phyloP scores from a whole-genome alignment of 306 rosid genomes.

The Arachis hypogaea region DNA sequence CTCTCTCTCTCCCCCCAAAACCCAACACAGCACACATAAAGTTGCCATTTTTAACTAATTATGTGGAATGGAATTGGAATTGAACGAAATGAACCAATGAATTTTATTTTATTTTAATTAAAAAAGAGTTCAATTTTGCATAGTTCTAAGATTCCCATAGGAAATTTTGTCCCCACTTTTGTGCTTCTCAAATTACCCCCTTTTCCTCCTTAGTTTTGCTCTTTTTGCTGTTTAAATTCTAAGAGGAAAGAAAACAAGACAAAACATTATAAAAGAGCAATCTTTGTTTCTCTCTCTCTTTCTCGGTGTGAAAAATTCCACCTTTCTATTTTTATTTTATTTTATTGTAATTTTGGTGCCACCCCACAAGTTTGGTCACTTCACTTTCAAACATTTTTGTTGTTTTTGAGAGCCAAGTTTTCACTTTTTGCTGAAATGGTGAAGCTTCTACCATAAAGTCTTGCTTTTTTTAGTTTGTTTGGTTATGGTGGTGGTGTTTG shows the following conservation, averaged over 20 bases:
- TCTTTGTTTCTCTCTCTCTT: constrained; percentile 31
- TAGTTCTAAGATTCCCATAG: constrained; percentile 43
- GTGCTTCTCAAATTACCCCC: constrained; percentile 11
- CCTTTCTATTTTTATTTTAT: no score
- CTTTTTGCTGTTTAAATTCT: constrained; percentile 47
- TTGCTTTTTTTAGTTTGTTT: constrained; percentile 1
- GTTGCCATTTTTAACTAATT: constrained; percentile 40
- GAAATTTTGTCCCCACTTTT: constrained; percentile 47
- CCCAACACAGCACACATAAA: neutral
- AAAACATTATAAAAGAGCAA: constrained; percentile 29
- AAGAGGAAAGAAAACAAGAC: constrained; percentile 40
- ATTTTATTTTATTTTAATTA: no score
- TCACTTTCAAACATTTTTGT: constrained; percentile 34
- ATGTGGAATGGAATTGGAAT: constrained; percentile 37
- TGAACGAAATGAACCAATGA: no score
- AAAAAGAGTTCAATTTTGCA: constrained; percentile 25
- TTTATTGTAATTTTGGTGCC: no score
- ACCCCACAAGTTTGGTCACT: constrained; percentile 22
- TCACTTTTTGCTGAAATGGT: constrained; percentile 11
- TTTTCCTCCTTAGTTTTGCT: constrained; percentile 4
- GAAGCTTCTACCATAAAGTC: constrained; percentile 16
- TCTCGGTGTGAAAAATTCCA: no score
- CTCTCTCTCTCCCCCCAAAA: neutral
- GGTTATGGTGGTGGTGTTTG: constrained; percentile 42
- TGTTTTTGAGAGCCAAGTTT: neutral